These are phyloP conservation scores for Meyerozyma guilliermondii DNA, from an alignment of 1,139 yeast species.

Conservation along the genomic window DNA sequence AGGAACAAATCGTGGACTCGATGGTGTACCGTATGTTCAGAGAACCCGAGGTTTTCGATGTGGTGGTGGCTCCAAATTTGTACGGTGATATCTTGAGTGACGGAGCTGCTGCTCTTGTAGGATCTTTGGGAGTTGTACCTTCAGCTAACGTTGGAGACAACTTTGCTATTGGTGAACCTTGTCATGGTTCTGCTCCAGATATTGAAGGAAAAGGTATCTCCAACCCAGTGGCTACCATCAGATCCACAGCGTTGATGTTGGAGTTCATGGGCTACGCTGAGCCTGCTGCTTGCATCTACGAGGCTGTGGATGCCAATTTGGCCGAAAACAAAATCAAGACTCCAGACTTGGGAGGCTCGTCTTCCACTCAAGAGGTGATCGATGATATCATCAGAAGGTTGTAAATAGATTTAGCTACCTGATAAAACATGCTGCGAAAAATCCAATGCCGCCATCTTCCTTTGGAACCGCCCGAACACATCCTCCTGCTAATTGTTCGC, in stretches of 20 bases:
- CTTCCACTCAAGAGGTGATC: constrained; percentile 80
- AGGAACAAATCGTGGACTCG: constrained; percentile 97
- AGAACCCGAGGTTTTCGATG: constrained; percentile 95
- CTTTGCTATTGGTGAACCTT: constrained; percentile 98
- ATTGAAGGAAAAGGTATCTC: constrained; percentile 93
- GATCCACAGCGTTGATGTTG: constrained; percentile 95
- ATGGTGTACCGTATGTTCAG: constrained; percentile 99
- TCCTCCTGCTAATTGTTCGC: constrained; percentile 64
- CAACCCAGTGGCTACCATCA: constrained; percentile 95
- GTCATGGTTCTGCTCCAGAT: constrained; percentile 99
- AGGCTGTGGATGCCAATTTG: constrained; percentile 92
- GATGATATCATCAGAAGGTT: constrained; percentile 65
- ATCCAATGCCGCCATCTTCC: constrained; percentile 95
- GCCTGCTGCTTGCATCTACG: constrained; percentile 88
- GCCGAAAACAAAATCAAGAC: constrained; percentile 76
- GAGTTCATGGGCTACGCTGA: constrained; percentile 90
- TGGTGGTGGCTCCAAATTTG: constrained; percentile 96
- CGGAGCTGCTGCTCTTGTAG: constrained; percentile 98
- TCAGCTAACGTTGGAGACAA: constrained; percentile 95
- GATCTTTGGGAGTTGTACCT: constrained; percentile 97
- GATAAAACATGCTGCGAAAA: constrained; percentile 84
- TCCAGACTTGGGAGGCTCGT: constrained; percentile 91
- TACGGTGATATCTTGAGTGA: constrained; percentile 96
- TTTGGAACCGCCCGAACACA: constrained; percentile 83
- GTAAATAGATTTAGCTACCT: constrained; percentile 15